phyloP scores from a whole-genome alignment of 805 yeast species.

The Nakazawaea peltata region DNA sequence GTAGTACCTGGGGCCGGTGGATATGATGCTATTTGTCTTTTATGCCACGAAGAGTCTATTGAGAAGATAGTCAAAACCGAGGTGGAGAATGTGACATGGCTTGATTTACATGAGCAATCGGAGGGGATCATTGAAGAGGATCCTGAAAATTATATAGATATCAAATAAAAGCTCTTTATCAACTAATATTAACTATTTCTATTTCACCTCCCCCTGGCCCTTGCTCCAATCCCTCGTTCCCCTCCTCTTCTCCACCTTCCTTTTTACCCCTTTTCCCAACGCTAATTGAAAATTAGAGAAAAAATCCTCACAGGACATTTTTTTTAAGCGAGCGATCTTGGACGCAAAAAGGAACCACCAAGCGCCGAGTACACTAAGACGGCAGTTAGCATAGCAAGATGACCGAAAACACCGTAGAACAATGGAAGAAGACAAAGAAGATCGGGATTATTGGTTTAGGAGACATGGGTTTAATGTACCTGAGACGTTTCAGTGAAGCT shows the following conservation, averaged over 20 bases:
- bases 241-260: too few relatives aligned
- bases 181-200: too few relatives aligned
- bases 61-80: slow-evolving; percentile 18
- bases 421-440: slow-evolving; percentile 38
- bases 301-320: too few relatives aligned
- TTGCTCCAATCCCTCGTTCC: too few relatives aligned
- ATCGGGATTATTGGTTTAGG: slow-evolving; percentile 95
- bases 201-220: too few relatives aligned
- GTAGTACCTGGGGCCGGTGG: slow-evolving; percentile 99
- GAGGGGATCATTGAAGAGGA: slow-evolving; percentile 47
- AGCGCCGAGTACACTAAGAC: too few relatives aligned
- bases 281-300: too few relatives aligned
- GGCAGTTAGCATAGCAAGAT: neutral
- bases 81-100: slow-evolving; percentile 53
- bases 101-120: slow-evolving; percentile 55
- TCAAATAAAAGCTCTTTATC: too few relatives aligned
- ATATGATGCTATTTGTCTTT: slow-evolving; percentile 79
- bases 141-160: slow-evolving; percentile 12
- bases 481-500: slow-evolving; percentile 63
- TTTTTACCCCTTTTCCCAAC: too few relatives aligned
- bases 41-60: slow-evolving; percentile 44
- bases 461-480: slow-evolving; percentile 92
- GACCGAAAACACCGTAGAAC: slow-evolving; percentile 4
- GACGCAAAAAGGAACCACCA: too few relatives aligned
- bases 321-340: too few relatives aligned